These are phyloP conservation scores for Podila minutissima DNA, from an alignment of 192 early-diverging fungal genomes.

Conservation along the genomic window DNA sequence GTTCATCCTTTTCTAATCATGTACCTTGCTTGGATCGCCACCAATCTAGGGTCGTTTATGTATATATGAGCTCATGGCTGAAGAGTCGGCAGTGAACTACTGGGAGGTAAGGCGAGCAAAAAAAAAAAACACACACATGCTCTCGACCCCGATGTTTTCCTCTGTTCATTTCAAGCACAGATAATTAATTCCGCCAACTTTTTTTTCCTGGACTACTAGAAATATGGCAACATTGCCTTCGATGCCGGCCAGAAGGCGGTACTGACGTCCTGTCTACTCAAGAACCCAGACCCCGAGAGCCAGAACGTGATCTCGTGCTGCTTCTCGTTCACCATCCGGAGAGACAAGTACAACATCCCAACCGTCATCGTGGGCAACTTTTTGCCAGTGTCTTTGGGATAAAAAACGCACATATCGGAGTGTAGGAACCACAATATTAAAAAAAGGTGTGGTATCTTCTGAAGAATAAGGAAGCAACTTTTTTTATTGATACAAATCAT, in stretches of 20 bases:
- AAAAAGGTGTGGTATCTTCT: too few species aligned
- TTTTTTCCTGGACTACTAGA: slow-evolving; percentile 50
- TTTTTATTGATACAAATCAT: too few species aligned
- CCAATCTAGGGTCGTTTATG: slow-evolving; percentile 52
- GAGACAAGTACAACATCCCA: slow-evolving; percentile 93
- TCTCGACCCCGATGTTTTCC: too few species aligned
- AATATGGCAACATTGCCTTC: slow-evolving; percentile 98
- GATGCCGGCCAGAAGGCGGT: slow-evolving; percentile 97
- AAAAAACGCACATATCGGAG: background rate
- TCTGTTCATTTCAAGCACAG: too few species aligned
- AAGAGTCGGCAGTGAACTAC: slow-evolving; percentile 96
- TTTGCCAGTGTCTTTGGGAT: slow-evolving; percentile 45
- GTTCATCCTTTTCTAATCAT: background rate
- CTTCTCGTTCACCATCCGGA: slow-evolving; percentile 94
- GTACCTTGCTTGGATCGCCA: background rate
- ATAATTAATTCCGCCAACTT: background rate
- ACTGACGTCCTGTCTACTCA: slow-evolving; percentile 89
- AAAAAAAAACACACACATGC: background rate
- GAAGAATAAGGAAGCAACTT: too few species aligned
- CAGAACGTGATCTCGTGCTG: slow-evolving; percentile 79
- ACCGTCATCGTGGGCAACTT: slow-evolving; percentile 50
- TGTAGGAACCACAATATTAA: background rate
- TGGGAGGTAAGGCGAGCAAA: slow-evolving; percentile 77
- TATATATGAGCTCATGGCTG: slow-evolving; percentile 81
- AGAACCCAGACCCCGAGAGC: slow-evolving; percentile 63